Conservation (phyloP, 1,284 basidiomycete species). For the Agroathelia rolfsii region DNA sequence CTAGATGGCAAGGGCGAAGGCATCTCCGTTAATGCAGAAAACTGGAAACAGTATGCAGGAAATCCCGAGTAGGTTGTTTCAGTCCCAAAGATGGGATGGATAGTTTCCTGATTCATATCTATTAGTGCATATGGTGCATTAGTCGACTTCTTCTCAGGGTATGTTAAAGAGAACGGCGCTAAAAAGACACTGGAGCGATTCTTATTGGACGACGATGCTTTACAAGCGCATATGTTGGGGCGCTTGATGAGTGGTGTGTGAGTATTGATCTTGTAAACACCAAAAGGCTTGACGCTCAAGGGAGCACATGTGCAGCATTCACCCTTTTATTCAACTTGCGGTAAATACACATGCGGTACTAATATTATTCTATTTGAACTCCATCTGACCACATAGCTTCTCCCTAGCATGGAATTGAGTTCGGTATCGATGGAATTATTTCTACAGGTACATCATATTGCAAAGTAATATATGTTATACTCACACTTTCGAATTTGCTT, state of each 20-base stretch:
- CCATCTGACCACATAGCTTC: neutral
- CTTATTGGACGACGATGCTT: no score
- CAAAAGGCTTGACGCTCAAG: slow-evolving; percentile 8
- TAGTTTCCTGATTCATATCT: no score
- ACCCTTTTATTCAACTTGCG: slow-evolving; percentile 60
- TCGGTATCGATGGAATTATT: slow-evolving; percentile 42
- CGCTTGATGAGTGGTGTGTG: slow-evolving; percentile 48
- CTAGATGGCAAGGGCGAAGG: slow-evolving; percentile 27
- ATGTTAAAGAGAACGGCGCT: slow-evolving; percentile 33
- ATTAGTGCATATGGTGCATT: slow-evolving; percentile 52
- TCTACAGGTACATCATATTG: slow-evolving; percentile 34
- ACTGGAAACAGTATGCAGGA: slow-evolving; percentile 49
- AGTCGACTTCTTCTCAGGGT: slow-evolving; percentile 44
- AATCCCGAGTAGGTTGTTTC: slow-evolving; percentile 34
- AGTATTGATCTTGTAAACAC: slow-evolving; percentile 18
- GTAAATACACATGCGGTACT: slow-evolving; percentile 30
- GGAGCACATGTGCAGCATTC: slow-evolving; percentile 24
- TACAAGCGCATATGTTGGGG: slow-evolving; percentile 41
- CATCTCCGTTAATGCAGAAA: slow-evolving; percentile 31
- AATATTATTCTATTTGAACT: slow-evolving; percentile 1
- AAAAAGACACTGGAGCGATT: slow-evolving; percentile 39
- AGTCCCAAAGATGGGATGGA: neutral
- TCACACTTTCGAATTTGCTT: no score
- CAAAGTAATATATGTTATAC: neutral
- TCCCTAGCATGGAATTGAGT: slow-evolving; percentile 52